Base-by-base conservation (phyloP, 768 basidiomycete species). In the Suillus cothurnatus region DNA sequence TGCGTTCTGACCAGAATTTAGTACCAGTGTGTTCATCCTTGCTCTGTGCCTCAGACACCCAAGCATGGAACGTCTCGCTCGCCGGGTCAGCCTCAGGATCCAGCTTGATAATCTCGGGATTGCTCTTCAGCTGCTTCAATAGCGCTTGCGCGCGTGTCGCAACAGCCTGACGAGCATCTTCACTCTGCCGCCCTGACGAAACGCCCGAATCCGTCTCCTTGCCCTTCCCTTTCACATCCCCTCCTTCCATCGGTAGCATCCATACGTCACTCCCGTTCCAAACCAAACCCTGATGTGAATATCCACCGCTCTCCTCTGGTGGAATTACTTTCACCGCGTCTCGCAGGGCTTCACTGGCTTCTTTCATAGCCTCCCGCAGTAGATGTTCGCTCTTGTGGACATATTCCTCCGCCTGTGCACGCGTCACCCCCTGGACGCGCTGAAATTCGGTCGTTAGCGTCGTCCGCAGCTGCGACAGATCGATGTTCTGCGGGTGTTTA, bases 271-370 rank as follows among this genome's bases (percentile, higher is more conserved):
- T 79, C 1, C 94, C 95, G 74, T 96, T 95, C 94, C 94, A 96
- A 50, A 86, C 69, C 32, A 89, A 72, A 4, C 84, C 85, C 3
- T 77, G 73, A 38, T 71, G 67, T 2, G 77, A 71, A 53, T 66
- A 58, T 17, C 72, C 28, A 8, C 70, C 74, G 0, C 72, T 78
- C 52, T 84, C 84, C 43, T 91, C 89, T 1, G 95, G 95, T 0
- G 95, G 96, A 17, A 98, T 82, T 60, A 97, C 91, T 75, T 95
- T 96, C 71, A 98, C 94, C 14, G 93, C 94, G 59, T 98, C 95
- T 61, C 84, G 88, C 12, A 96, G 79, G 19, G 90, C 89, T 67
- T 92, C 94, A 64, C 92, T 85, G 8, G 92, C 91, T 71, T 93
- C 93, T 71, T 87, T 90, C 70, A 93, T 84, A 2, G 88, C 91